Percentiles rank a stretch among this genome's conserved stretches.
phyloP scores from a whole-genome alignment of 2,329 filamentous ascomycete genomes.

The Hypoxylon sp. region DNA sequence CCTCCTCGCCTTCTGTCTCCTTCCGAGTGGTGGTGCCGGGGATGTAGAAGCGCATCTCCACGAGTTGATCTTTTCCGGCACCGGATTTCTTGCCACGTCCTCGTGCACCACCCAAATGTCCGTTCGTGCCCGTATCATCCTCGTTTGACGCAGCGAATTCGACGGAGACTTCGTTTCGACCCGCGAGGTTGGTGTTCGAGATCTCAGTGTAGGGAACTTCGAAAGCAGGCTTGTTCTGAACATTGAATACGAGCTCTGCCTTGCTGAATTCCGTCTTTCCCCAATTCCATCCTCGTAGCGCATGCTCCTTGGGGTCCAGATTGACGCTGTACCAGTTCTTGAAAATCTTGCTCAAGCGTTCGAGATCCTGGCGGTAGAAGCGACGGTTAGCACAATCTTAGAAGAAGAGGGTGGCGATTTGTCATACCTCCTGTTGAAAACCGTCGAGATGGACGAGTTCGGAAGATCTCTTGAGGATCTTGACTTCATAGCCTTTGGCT shows the following conservation, averaged over 20 bases:
- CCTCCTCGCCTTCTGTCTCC: slow-evolving; percentile 79
- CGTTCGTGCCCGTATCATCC: slow-evolving; percentile 79
- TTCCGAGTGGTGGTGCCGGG: slow-evolving; percentile 88
- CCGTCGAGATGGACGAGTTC: slow-evolving; percentile 94
- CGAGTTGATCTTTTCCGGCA: slow-evolving; percentile 89
- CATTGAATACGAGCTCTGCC: slow-evolving; percentile 94
- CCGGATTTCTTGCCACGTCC: slow-evolving; percentile 89
- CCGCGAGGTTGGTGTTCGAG: slow-evolving; percentile 95
- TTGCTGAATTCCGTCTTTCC: slow-evolving; percentile 98
- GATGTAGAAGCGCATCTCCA: slow-evolving; percentile 99
- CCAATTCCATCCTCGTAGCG: slow-evolving; percentile 98
- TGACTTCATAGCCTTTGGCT: slow-evolving; percentile 91
- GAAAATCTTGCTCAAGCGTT: slow-evolving; percentile 91
- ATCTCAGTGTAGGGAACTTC: slow-evolving; percentile 98
- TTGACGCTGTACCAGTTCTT: slow-evolving; percentile 98
- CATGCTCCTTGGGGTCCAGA: slow-evolving; percentile 93
- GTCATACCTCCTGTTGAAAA: slow-evolving; percentile 80
- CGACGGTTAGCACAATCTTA: slow-evolving; percentile 12
- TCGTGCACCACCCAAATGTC: slow-evolving; percentile 77
- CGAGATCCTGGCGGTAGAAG: slow-evolving; percentile 72
- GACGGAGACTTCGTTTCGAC: slow-evolving; percentile 96
- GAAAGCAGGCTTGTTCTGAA: slow-evolving; percentile 95
- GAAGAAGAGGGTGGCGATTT: neutral
- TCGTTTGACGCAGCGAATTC: slow-evolving; percentile 85
- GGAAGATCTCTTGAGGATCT: slow-evolving; percentile 86